phyloP scores from a whole-genome alignment of 2,329 filamentous ascomycete genomes.

The Capronia coronata region DNA sequence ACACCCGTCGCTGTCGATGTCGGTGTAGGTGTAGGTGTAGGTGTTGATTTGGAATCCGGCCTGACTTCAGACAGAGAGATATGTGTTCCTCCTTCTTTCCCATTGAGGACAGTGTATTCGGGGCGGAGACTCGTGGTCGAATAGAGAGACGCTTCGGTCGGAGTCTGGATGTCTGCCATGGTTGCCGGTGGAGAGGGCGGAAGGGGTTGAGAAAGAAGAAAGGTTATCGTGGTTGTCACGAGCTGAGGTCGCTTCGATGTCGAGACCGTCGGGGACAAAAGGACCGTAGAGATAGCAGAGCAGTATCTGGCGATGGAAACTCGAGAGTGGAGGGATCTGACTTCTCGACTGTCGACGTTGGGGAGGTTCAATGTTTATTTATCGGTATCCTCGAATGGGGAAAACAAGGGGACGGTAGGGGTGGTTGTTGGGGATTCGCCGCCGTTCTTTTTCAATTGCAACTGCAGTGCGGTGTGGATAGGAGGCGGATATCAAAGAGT shows the following conservation, averaged over 20 bases:
- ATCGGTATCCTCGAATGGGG: not conserved
- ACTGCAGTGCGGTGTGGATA: no score
- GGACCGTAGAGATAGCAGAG: no score
- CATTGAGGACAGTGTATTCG: conserved; percentile 1
- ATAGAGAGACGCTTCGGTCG: conserved; percentile 18
- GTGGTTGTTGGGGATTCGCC: not conserved
- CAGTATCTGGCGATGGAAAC: no score
- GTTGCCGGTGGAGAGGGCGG: not conserved
- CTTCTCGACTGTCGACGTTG: no score
- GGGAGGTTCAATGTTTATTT: no score
- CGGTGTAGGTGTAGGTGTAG: conserved; percentile 6
- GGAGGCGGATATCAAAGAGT: no score
- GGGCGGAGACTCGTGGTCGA: conserved; percentile 11
- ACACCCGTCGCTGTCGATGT: not conserved
- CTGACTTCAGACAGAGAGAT: not conserved
- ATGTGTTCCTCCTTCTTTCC: conserved; percentile 12
- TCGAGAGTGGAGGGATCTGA: no score
- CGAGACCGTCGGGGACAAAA: no score
- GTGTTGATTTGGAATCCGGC: not conserved
- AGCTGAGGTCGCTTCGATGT: not conserved
- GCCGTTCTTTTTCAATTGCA: no score
- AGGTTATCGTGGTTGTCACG: not conserved
- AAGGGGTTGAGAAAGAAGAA: not conserved
- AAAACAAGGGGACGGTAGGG: no score
- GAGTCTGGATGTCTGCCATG: conserved; percentile 23